A percentile compares a stretch with the other conserved stretches of the same genome.
Evolutionary conservation across 202 grass and related monocot genomes (phyloP).

Genomic region (Schoenoplectus triqueter): DNA sequence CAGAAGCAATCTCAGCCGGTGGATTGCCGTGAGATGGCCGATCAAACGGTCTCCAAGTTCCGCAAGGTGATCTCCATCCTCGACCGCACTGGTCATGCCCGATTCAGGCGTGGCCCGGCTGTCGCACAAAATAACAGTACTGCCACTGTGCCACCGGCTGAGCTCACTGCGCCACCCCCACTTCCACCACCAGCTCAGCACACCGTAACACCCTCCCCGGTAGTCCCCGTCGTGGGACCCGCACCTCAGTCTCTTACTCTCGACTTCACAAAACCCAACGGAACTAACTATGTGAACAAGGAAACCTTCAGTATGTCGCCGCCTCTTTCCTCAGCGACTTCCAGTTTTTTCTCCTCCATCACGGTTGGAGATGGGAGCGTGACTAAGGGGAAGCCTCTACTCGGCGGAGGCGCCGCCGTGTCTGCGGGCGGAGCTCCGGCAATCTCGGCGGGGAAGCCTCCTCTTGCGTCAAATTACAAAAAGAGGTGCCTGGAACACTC

Average conservation of each 20-base stretch:
- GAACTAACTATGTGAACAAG: slow-evolving; percentile 6
- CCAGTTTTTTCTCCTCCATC: slow-evolving; percentile 83
- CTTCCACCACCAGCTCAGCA: neutral
- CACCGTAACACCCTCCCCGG: neutral
- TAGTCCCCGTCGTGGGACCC: neutral
- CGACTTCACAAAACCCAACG: slow-evolving; percentile 88
- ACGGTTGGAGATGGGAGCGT: slow-evolving; percentile 90
- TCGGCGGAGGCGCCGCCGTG: slow-evolving; percentile 18
- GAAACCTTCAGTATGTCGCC: slow-evolving; percentile 43
- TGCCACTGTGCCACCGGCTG: neutral
- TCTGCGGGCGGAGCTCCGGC: slow-evolving; percentile 14
- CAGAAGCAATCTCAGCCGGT: slow-evolving; percentile 33
- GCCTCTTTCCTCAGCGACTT: slow-evolving; percentile 59
- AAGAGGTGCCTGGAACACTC: slow-evolving; percentile 67
- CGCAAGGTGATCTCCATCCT: slow-evolving; percentile 89
- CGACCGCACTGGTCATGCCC: slow-evolving; percentile 81
- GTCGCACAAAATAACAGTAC: slow-evolving; percentile 6
- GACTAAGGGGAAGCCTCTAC: slow-evolving; percentile 64
- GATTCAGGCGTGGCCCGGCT: slow-evolving; percentile 54
- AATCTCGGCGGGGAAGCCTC: slow-evolving; percentile 69
- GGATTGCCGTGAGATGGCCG: slow-evolving; percentile 68
- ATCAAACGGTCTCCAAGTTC: slow-evolving; percentile 81
- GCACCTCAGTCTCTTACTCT: slow-evolving; percentile 68
- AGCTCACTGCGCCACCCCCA: neutral
- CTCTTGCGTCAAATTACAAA: slow-evolving; percentile 67